A percentile compares a stretch with the other conserved stretches of the same genome.
Evolutionary conservation across 164 flowering plant genomes (phyloP).

Genomic region (Stephania japonica): DNA sequence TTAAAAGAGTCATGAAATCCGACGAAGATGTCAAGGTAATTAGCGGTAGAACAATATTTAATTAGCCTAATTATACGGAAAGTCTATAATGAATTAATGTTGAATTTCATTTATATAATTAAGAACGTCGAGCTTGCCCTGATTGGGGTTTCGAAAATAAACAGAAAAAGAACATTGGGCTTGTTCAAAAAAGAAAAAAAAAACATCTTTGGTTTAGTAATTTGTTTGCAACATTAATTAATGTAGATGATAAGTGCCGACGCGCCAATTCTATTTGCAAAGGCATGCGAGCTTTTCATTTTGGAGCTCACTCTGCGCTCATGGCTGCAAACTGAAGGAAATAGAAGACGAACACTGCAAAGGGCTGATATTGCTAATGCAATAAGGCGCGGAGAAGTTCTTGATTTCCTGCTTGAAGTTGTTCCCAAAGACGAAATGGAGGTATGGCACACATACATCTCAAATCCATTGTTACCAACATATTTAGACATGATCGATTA

Average conservation of each 20-base stretch:
- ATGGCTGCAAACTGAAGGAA: slow-evolving; percentile 26
- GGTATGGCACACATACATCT: no score
- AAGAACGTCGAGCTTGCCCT: no score
- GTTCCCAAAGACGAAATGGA: slow-evolving; percentile 12
- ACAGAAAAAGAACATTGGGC: no score
- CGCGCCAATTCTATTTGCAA: slow-evolving; percentile 21
- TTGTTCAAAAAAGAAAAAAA: no score
- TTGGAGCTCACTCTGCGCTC: slow-evolving; percentile 26
- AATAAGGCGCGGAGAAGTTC: slow-evolving; percentile 12
- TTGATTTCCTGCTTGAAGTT: slow-evolving; percentile 18
- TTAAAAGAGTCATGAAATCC: slow-evolving; percentile 24
- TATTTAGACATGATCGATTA: no score
- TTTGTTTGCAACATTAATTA: no score
- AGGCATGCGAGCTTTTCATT: slow-evolving; percentile 27
- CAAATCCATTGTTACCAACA: no score
- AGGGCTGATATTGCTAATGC: slow-evolving; percentile 20
- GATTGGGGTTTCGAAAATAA: not conserved
- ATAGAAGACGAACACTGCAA: slow-evolving; percentile 22
- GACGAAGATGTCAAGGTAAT: slow-evolving; percentile 25
- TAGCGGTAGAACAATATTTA: no score
- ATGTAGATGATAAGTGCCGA: slow-evolving; percentile 27
- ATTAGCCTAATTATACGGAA: not conserved
- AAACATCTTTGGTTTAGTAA: no score
- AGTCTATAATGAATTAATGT: not conserved
- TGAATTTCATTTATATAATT: not conserved